Conservation (phyloP, 768 basidiomycete genomes). For the Harrya chromipes region DNA sequence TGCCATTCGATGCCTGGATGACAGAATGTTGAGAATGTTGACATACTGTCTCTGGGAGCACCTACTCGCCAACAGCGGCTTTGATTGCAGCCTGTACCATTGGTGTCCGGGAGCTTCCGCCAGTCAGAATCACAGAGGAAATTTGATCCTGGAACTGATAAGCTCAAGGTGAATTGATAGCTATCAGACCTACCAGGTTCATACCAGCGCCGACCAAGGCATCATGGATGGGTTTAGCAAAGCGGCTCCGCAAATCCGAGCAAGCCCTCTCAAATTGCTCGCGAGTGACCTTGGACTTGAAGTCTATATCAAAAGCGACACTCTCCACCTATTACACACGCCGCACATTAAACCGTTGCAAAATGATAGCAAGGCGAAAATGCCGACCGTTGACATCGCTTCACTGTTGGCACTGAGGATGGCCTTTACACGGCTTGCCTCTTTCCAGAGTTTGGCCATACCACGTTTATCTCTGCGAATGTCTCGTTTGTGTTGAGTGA, state of each 20-base stretch:
- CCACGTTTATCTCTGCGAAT: conserved; percentile 74
- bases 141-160: conserved; percentile 60
- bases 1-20: conserved; percentile 72
- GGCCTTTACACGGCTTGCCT: conserved; percentile 86
- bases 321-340: conserved; percentile 69
- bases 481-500: conserved; percentile 63
- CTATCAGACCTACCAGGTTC: conserved; percentile 47
- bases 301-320: conserved; percentile 87
- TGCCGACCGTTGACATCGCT: conserved; percentile 62
- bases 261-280: conserved; percentile 76
- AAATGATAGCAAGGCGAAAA: not conserved
- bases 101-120: conserved; percentile 86
- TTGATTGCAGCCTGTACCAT: conserved; percentile 87
- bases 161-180: not conserved
- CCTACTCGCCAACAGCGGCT: conserved; percentile 73
- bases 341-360: not conserved
- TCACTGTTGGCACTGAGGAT: conserved; percentile 93
- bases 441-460: conserved; percentile 93
- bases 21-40: not conserved
- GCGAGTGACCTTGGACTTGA: conserved; percentile 73
- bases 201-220: conserved; percentile 67
- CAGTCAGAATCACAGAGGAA: conserved; percentile 88
- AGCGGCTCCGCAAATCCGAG: conserved; percentile 58
- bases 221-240: conserved; percentile 69
- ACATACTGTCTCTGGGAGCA: conserved; percentile 7